Percentiles rank a stretch among this genome's conserved stretches.
These are phyloP conservation scores for Heritiera fomes DNA, from an alignment of 345 rosid species.

Conservation along the genomic window DNA sequence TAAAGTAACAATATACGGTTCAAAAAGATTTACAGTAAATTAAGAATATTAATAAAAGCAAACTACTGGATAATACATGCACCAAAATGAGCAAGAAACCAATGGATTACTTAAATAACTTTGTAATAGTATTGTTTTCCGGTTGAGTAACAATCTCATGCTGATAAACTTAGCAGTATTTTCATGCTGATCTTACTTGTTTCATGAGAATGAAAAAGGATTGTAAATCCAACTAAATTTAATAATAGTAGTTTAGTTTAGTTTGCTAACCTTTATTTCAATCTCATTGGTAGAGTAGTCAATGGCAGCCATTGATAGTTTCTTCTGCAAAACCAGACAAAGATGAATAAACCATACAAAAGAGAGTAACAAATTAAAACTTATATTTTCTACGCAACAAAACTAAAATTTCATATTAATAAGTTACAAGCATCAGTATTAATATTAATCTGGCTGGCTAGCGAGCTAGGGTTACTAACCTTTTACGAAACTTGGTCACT, in stretches of 20 bases:
- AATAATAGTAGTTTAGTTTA: background rate
- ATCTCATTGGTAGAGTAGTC: constrained; percentile 35
- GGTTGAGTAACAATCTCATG: background rate
- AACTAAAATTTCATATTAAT: background rate
- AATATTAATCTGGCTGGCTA: no score
- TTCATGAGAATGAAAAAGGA: background rate
- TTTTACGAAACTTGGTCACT: constrained; percentile 18
- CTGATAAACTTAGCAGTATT: background rate
- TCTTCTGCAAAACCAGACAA: constrained; percentile 29
- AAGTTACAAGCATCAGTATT: background rate
- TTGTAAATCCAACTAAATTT: background rate
- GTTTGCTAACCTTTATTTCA: constrained; percentile 40
- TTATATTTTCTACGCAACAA: background rate
- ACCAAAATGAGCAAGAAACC: background rate
- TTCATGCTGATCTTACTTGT: background rate
- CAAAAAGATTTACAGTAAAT: background rate
- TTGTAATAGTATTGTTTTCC: background rate
- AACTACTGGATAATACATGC: background rate
- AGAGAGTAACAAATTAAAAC: background rate
- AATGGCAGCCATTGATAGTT: constrained; percentile 43
- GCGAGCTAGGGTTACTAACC: constrained; percentile 9
- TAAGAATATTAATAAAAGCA: background rate
- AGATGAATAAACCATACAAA: background rate
- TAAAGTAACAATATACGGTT: background rate
- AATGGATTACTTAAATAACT: background rate